Conservation (phyloP, 1,284 basidiomycete species). For the Marasmius tenuissimus region DNA sequence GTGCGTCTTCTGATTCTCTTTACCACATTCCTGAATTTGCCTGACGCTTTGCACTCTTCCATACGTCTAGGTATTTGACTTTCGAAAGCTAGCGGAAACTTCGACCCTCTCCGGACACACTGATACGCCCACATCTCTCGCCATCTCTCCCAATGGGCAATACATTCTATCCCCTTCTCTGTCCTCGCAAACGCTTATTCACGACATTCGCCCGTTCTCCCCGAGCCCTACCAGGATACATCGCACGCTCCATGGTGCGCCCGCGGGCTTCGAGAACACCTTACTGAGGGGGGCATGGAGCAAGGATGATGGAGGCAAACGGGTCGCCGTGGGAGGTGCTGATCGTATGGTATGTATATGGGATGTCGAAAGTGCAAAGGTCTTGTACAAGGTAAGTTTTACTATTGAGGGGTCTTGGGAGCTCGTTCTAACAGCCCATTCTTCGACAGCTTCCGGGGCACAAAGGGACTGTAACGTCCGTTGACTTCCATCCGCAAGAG, state of each 20-base stretch:
- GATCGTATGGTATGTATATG: conserved; percentile 89
- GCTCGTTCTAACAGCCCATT: conserved; percentile 6
- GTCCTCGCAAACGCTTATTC: conserved; percentile 83
- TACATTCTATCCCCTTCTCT: conserved; percentile 87
- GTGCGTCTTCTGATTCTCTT: conserved; percentile 44
- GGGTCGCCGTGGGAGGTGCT: conserved; percentile 78
- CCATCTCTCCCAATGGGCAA: conserved; percentile 84
- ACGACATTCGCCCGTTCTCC: conserved; percentile 91
- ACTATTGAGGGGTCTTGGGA: not conserved
- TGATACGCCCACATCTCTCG: conserved; percentile 88
- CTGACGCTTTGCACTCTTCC: not conserved
- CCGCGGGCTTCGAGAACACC: conserved; percentile 88
- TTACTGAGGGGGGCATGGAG: conserved; percentile 83
- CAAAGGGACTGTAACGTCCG: conserved; percentile 88
- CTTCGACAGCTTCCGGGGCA: conserved; percentile 78
- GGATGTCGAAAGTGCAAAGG: conserved; percentile 86
- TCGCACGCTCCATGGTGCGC: conserved; percentile 78
- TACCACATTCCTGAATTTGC: conserved; percentile 5
- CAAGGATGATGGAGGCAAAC: conserved; percentile 67
- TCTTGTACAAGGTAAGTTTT: conserved; percentile 74
- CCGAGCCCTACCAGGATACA: conserved; percentile 79
- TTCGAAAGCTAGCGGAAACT: conserved; percentile 78
- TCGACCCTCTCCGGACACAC: conserved; percentile 78
- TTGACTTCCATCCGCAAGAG: conserved; percentile 91
- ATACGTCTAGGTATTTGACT: conserved; percentile 73